phyloP scores from a whole-genome alignment of 768 basidiomycete species.

The Suillus subalutaceus region DNA sequence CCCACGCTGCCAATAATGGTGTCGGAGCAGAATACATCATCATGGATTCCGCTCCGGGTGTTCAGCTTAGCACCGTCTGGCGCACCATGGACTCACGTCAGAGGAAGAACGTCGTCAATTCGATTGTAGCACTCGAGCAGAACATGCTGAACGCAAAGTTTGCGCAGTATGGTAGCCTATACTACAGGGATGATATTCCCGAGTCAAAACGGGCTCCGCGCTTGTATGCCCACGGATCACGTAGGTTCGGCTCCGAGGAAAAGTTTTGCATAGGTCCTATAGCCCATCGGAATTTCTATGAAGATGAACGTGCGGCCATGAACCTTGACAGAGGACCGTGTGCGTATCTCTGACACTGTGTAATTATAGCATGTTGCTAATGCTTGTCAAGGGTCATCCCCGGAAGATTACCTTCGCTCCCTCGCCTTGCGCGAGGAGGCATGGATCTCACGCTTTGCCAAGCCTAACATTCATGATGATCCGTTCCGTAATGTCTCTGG shows the following conservation, averaged over 20 bases:
- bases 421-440: slow-evolving; percentile 25
- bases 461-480: slow-evolving; percentile 19
- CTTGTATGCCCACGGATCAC: slow-evolving; percentile 14
- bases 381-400: slow-evolving; percentile 20
- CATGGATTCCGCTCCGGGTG: slow-evolving; percentile 35
- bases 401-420: slow-evolving; percentile 23
- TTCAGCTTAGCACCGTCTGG: slow-evolving; percentile 27
- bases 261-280: slow-evolving; percentile 37
- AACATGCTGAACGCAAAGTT: slow-evolving; percentile 25
- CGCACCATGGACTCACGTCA: slow-evolving; percentile 17
- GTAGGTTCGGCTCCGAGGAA: slow-evolving; percentile 19
- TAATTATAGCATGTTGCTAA: slow-evolving; percentile 4
- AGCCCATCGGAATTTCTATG: slow-evolving; percentile 30
- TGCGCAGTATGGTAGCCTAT: slow-evolving; percentile 35
- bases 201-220: slow-evolving; percentile 11
- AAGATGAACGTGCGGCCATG: slow-evolving; percentile 29
- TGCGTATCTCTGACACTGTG: slow-evolving; percentile 19
- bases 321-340: slow-evolving; percentile 36
- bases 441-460: slow-evolving; percentile 17
- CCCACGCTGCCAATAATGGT: slow-evolving; percentile 20
- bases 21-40: slow-evolving; percentile 38
- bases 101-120: slow-evolving; percentile 22
- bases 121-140: slow-evolving; percentile 26
- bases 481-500: slow-evolving; percentile 20
- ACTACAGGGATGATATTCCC: slow-evolving; percentile 32